Percentiles rank a stretch among this genome's conserved stretches.
phyloP scores from a whole-genome alignment of 345 rosid species.

The Luvunga scandens region DNA sequence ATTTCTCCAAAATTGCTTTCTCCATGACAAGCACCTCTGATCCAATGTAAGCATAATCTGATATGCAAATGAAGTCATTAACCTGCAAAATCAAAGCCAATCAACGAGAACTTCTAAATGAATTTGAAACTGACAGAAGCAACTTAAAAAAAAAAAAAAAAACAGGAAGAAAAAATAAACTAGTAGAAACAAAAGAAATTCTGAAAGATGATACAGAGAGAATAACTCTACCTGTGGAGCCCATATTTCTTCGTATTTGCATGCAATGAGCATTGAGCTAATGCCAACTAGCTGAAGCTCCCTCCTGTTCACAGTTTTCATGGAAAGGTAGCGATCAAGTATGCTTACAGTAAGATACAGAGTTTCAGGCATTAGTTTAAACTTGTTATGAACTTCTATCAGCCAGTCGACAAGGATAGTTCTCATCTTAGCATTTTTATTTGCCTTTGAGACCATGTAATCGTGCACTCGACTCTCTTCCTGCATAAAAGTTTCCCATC shows the following conservation, averaged over 20 bases:
- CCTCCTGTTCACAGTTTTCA: constrained; percentile 54
- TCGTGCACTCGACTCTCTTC: constrained; percentile 15
- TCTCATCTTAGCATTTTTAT: constrained; percentile 5
- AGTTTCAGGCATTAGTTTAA: constrained; percentile 80
- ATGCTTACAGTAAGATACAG: constrained; percentile 74
- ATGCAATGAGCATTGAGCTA: constrained; percentile 83
- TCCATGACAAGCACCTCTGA: no score
- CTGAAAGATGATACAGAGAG: background rate
- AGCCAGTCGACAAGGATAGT: background rate
- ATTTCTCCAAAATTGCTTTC: no score
- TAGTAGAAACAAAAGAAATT: background rate
- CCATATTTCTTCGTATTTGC: constrained; percentile 95
- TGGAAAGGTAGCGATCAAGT: constrained; percentile 68
- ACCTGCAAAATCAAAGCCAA: no score
- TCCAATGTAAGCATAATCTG: no score
- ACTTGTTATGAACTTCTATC: constrained; percentile 65
- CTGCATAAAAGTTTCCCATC: background rate
- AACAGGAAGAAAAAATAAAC: no score
- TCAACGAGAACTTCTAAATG: no score
- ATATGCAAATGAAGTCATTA: no score
- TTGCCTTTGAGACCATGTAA: constrained; percentile 14
- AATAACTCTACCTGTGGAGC: constrained; percentile 60
- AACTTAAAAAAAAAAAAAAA: no score
- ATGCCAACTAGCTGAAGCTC: constrained; percentile 83
- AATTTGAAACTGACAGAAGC: no score